Percentiles rank a stretch among this genome's conserved stretches.
Conservation (phyloP, 768 basidiomycete genomes). For the Tephrocybe sp. region DNA sequence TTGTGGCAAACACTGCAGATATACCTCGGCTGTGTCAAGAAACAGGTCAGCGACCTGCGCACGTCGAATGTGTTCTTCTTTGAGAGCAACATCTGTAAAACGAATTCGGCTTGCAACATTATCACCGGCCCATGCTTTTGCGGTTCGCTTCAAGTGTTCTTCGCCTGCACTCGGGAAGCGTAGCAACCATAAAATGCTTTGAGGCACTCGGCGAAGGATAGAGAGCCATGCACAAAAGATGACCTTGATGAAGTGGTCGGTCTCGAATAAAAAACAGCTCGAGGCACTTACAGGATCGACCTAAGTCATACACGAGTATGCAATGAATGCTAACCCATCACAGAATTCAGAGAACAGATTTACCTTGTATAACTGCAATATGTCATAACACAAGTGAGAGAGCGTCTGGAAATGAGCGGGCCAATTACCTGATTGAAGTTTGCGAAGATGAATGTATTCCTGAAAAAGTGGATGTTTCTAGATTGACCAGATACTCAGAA, state of each 20-base stretch:
- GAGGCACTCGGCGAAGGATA: background rate
- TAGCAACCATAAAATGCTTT: background rate
- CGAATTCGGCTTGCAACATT: background rate
- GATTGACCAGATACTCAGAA: background rate
- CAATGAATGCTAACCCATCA: background rate
- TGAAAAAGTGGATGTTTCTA: background rate
- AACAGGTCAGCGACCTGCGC: background rate
- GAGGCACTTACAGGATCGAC: background rate
- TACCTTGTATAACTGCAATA: background rate
- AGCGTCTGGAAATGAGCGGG: background rate
- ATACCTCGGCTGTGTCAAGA: constrained; percentile 3
- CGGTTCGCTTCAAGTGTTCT: constrained; percentile 1
- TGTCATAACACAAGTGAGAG: background rate
- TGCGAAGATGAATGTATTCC: constrained; percentile 3
- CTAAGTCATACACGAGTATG: background rate
- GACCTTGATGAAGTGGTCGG: background rate
- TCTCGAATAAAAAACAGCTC: background rate
- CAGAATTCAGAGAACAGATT: background rate
- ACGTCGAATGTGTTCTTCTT: background rate
- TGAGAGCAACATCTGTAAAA: constrained; percentile 1
- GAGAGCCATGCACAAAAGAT: background rate
- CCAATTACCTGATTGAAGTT: constrained; percentile 5
- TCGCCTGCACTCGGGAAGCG: constrained; percentile 2
- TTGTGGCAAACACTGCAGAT: background rate
- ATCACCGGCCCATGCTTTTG: background rate